A percentile compares a stretch with the other conserved stretches of the same genome.
These are phyloP conservation scores for Boletus coccyginus DNA, from an alignment of 768 basidiomycete genomes.

Conservation along the genomic window DNA sequence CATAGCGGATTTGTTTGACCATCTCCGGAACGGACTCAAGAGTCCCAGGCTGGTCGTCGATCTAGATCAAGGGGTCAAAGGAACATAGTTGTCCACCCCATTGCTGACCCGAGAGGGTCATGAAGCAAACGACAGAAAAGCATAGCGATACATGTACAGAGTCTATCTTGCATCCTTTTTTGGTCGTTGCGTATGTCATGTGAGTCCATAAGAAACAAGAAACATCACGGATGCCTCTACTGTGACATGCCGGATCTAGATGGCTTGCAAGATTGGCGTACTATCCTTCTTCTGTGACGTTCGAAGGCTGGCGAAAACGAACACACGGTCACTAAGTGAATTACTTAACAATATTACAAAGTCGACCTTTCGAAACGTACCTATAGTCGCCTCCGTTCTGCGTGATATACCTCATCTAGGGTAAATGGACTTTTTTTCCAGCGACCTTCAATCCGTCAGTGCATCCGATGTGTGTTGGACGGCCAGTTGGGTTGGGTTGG, in stretches of 20 bases:
- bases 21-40: no score
- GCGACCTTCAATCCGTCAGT: no score
- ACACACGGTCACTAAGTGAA: neutral
- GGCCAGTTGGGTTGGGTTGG: no score
- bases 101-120: no score
- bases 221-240: neutral
- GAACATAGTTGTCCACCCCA: no score
- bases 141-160: neutral
- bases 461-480: no score
- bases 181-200: neutral
- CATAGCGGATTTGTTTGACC: no score
- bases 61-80: no score
- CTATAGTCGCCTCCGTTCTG: constrained; percentile 92
- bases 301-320: constrained; percentile 42
- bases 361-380: constrained; percentile 37
- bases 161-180: neutral
- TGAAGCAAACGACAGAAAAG: neutral
- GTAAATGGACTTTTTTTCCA: constrained; percentile 37
- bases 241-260: constrained; percentile 1
- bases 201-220: neutral
- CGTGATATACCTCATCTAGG: constrained; percentile 91
- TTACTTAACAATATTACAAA: neutral
- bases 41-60: no score
- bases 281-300: constrained; percentile 75
- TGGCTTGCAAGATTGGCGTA: constrained; percentile 47